Conservation (phyloP, 306 rosid genomes). For the Cucurbita maxima region DNA sequence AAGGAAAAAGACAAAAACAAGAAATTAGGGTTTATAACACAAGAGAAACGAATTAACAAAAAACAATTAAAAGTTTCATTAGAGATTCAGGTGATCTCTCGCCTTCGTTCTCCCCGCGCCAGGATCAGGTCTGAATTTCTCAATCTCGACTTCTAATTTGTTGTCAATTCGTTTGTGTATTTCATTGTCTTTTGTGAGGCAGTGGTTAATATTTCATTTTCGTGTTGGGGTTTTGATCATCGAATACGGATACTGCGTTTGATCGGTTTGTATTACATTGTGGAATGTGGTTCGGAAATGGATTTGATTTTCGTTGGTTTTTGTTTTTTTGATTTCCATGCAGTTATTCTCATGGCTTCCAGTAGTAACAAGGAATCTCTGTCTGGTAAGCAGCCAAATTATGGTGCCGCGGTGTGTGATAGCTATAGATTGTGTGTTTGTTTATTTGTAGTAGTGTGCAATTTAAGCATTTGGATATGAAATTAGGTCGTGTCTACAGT, state of each 20-base stretch:
- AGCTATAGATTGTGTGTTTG: neutral
- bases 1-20: neutral
- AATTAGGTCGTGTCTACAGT: neutral
- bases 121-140: neutral
- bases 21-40: neutral
- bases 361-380: constrained; percentile 41
- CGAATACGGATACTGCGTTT: neutral
- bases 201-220: neutral
- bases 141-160: neutral
- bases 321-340: constrained; percentile 4
- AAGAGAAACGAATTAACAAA: neutral
- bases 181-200: neutral
- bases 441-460: neutral
- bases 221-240: neutral
- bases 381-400: constrained; percentile 31
- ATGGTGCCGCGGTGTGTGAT: neutral
- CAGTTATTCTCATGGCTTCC: constrained; percentile 57
- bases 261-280: neutral
- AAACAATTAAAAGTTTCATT: neutral
- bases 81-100: neutral
- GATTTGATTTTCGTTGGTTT: neutral
- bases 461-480: neutral
- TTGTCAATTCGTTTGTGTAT: neutral
- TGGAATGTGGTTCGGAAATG: neutral
- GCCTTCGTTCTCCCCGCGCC: neutral